Base-by-base conservation (phyloP, 1,284 basidiomycete species). In the Rhodotorula sp. region DNA sequence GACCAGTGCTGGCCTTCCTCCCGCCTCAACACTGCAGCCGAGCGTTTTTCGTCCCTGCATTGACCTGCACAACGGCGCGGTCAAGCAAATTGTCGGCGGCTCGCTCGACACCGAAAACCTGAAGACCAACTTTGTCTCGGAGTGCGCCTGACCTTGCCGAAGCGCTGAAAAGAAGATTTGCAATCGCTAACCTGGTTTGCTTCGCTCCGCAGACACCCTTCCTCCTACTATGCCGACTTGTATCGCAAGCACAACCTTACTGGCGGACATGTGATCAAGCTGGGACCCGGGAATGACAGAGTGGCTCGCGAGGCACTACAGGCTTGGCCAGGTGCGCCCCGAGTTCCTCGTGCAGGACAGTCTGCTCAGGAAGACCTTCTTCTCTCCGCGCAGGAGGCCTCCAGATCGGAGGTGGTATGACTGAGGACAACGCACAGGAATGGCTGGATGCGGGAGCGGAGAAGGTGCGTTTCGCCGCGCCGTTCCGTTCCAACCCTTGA, bases 31-130 rank as follows among this genome's bases (percentile, higher is more conserved):
- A 17, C 39, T 17, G 11, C 39, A 44, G 39, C 39, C 39, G 39
- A 44, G 39, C 57, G 57, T 85, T 59, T 99, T 99, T 82, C 86
- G 90, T 65, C 96, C 96, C 19, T 99, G 96, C 81, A 98, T 99
- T 77, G 96, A 99, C 81, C 85, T 99, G 34, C 96, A 99, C 82
- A 86, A 89, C 71, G 94, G 94, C 17, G 84, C 91, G 77, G 96
- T 99, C 66, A 99, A 99, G 81, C 96, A 99, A 82, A 99, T 99
- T 70, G 93, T 99, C 17, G 96, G 96, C 36, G 93, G 94, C 3
- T 95, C 93, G 1, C 84, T 99, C 44, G 88, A 91, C 60, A 79
- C 75, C 30, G 76, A 81, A 27, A 81, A 86, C 62, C 85, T 98
- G 70, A 87, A 86, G 78, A 97, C 93, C 30, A 99, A 99, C 81